Conservation (phyloP, 306 rosid genomes). For the Cucumis hystrix region DNA sequence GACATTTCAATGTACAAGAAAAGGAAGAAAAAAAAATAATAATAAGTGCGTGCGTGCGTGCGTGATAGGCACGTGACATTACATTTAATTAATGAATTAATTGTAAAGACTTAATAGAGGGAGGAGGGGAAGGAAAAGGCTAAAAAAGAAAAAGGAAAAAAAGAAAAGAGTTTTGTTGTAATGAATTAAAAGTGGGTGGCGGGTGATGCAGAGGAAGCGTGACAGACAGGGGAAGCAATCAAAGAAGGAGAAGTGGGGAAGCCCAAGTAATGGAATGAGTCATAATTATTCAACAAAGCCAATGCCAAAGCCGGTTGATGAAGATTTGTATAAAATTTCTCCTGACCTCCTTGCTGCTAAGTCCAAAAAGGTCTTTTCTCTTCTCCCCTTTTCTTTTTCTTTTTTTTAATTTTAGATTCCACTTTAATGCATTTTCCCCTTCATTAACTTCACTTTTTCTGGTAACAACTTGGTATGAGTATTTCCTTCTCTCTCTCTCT, state of each 20-base stretch:
- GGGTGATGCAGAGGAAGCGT: slow-evolving; percentile 38
- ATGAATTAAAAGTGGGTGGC: not conserved
- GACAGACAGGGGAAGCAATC: slow-evolving; percentile 29
- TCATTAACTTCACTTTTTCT: not conserved
- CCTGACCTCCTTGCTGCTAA: slow-evolving; percentile 47
- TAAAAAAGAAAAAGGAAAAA: too few relatives aligned
- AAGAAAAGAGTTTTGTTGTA: too few relatives aligned
- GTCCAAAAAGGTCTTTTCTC: slow-evolving; percentile 44
- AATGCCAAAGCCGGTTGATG: slow-evolving; percentile 57
- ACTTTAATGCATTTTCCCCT: not conserved
- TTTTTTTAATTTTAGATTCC: not conserved
- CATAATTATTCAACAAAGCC: not conserved
- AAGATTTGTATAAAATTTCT: slow-evolving; percentile 72
- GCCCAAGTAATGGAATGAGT: not conserved
- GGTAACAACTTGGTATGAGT: not conserved
- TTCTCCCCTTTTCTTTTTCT: not conserved
- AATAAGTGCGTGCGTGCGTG: too few relatives aligned
- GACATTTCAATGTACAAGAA: not conserved
- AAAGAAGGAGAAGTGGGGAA: slow-evolving; percentile 37
- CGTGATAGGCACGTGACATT: slow-evolving; percentile 6
- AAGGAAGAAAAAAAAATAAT: not conserved
- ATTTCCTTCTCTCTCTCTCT: too few relatives aligned
- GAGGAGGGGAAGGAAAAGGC: too few relatives aligned
- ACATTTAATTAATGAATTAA: too few relatives aligned
- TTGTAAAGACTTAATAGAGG: too few relatives aligned